Conservation (phyloP, 768 basidiomycete genomes). For the Fomitopsis pulvina region DNA sequence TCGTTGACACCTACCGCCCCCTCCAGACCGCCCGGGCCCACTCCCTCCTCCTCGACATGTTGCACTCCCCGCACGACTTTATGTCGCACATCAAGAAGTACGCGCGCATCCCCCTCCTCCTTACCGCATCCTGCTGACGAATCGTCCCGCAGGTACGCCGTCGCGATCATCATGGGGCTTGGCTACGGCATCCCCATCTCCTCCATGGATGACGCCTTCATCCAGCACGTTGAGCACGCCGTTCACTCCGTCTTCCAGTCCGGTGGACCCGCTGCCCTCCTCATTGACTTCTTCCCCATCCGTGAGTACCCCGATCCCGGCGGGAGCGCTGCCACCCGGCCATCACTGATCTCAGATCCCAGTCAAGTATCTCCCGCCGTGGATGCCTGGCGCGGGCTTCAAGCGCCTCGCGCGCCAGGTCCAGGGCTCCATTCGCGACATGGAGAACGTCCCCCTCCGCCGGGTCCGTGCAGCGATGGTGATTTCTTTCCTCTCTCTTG, state of each 20-base stretch:
- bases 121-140: neutral
- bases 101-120: neutral
- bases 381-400: constrained; percentile 29
- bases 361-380: constrained; percentile 22
- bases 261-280: constrained; percentile 11
- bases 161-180: constrained; percentile 22
- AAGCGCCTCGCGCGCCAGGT: constrained; percentile 17
- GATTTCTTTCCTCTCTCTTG: neutral
- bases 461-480: constrained; percentile 12
- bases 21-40: constrained; percentile 12
- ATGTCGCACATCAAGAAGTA: constrained; percentile 1
- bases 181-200: constrained; percentile 23
- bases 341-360: neutral
- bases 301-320: constrained; percentile 8
- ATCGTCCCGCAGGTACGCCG: constrained; percentile 16
- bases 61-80: constrained; percentile 4
- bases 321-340: neutral
- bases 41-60: constrained; percentile 6
- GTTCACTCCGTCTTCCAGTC: constrained; percentile 6
- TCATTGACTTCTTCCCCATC: constrained; percentile 18
- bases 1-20: constrained; percentile 2
- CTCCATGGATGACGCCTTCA: constrained; percentile 21
- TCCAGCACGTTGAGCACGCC: constrained; percentile 13
- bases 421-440: constrained; percentile 9
- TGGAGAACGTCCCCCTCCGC: constrained; percentile 17